Conservation (phyloP, 1,139 yeast species). For the Diutina mesorugosa region DNA sequence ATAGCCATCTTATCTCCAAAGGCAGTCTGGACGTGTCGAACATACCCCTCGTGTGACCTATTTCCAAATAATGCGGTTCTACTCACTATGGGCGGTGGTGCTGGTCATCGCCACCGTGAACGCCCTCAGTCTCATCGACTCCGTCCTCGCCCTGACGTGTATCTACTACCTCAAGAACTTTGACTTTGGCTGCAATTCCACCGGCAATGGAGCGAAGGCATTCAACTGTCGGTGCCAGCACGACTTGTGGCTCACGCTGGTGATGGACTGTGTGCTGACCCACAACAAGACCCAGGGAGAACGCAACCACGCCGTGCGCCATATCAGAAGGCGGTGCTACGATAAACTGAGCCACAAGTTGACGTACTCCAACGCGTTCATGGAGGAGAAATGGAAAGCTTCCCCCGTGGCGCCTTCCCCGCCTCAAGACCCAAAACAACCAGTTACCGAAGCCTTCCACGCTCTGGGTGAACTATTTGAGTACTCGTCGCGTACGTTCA, state of each 20-base stretch:
- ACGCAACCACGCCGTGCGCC: slow-evolving; percentile 6
- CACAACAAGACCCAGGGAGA: slow-evolving; percentile 4
- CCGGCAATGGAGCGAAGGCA: slow-evolving; percentile 6
- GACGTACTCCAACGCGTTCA: slow-evolving; percentile 4
- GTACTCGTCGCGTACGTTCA: slow-evolving; percentile 3
- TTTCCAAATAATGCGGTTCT: not conserved
- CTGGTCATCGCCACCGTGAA: not conserved
- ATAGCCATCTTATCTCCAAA: no score
- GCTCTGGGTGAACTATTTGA: not conserved
- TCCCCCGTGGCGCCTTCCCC: not conserved
- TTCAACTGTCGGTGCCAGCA: slow-evolving; percentile 7
- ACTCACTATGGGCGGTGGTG: not conserved
- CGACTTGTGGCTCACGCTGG: slow-evolving; percentile 8
- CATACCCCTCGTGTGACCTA: no score
- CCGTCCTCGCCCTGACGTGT: slow-evolving; percentile 8
- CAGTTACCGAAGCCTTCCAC: not conserved
- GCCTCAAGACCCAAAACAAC: not conserved
- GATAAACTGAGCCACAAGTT: slow-evolving; percentile 5
- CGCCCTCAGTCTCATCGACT: slow-evolving; percentile 6
- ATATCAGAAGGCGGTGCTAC: slow-evolving; percentile 6
- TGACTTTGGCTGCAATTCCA: slow-evolving; percentile 8
- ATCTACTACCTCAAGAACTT: slow-evolving; percentile 7
- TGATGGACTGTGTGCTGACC: slow-evolving; percentile 6
- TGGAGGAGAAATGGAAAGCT: slow-evolving; percentile 3
- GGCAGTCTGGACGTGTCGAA: not conserved